Evolutionary conservation across 306 rosid species (phyloP).

Genomic region (Macrotyloma uniflorum): DNA sequence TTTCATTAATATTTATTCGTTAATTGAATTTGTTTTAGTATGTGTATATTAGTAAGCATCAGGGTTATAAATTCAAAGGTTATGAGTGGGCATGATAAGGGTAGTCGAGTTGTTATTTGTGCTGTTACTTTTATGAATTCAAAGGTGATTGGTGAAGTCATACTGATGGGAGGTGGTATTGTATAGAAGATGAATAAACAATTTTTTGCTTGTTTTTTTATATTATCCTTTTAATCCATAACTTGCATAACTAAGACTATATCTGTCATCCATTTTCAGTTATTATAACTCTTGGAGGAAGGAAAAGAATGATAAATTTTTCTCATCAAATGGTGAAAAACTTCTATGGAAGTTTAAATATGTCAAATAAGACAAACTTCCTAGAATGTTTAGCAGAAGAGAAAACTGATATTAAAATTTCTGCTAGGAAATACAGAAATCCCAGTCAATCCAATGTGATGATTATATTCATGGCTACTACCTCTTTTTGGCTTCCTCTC

Average conservation of each 20-base stretch:
- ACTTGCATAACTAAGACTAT: neutral
- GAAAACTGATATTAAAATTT: conserved; percentile 45
- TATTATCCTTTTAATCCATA: neutral
- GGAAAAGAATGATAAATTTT: conserved; percentile 49
- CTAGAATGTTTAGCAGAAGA: conserved; percentile 52
- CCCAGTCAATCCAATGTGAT: conserved; percentile 42
- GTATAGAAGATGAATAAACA: neutral
- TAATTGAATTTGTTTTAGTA: neutral
- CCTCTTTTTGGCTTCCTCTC: conserved; percentile 63
- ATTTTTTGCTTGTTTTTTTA: no score
- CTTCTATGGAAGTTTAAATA: conserved; percentile 54
- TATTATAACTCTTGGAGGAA: conserved; percentile 43
- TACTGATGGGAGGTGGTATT: neutral
- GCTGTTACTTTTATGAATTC: no score
- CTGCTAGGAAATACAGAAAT: conserved; percentile 38
- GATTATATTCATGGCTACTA: conserved; percentile 43
- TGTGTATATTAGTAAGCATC: neutral
- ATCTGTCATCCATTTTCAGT: conserved; percentile 25
- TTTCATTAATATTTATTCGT: neutral
- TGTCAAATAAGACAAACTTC: conserved; percentile 49
- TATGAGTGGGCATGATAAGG: neutral
- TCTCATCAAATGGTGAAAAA: conserved; percentile 59
- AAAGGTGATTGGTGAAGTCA: no score
- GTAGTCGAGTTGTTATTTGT: no score
- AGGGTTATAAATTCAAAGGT: neutral